A percentile compares a stretch with the other conserved stretches of the same genome.
Evolutionary conservation across 148 eudicot species (phyloP).

Genomic region (Nepenthes mirabilis): DNA sequence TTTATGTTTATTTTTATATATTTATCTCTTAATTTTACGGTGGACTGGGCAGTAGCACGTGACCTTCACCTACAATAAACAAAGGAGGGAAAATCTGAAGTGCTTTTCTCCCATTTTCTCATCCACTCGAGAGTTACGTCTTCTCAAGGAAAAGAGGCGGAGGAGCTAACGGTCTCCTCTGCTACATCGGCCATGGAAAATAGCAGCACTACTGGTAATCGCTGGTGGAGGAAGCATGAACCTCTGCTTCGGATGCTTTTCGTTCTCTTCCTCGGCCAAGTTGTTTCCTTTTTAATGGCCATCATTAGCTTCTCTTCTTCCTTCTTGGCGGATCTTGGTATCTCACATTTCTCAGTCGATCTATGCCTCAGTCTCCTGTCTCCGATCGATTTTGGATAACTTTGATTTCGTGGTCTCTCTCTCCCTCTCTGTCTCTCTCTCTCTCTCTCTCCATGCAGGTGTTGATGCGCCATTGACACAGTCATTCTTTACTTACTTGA

Average conservation of each 20-base stretch:
- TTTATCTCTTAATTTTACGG: no score
- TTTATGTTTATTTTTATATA: no score
- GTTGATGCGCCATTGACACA: constrained; percentile 72
- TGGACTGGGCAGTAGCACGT: no score
- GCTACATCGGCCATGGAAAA: no score
- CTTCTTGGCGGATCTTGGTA: background rate
- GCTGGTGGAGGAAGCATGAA: background rate
- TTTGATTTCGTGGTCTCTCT: background rate
- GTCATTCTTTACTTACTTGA: constrained; percentile 53
- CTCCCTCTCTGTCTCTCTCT: no score
- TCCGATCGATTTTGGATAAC: background rate
- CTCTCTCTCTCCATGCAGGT: constrained; percentile 18
- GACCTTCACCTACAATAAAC: no score
- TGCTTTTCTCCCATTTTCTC: no score
- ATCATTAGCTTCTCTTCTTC: background rate
- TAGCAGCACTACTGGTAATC: no score
- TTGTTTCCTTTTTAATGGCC: background rate
- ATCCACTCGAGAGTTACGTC: no score
- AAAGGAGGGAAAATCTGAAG: no score
- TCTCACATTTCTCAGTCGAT: background rate
- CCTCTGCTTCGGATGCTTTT: background rate
- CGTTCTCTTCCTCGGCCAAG: background rate
- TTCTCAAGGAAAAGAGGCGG: no score
- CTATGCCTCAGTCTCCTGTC: background rate
- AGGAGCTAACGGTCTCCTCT: no score